phyloP scores from a whole-genome alignment of 1,284 basidiomycete genomes.

The Trichosporon sp. region DNA sequence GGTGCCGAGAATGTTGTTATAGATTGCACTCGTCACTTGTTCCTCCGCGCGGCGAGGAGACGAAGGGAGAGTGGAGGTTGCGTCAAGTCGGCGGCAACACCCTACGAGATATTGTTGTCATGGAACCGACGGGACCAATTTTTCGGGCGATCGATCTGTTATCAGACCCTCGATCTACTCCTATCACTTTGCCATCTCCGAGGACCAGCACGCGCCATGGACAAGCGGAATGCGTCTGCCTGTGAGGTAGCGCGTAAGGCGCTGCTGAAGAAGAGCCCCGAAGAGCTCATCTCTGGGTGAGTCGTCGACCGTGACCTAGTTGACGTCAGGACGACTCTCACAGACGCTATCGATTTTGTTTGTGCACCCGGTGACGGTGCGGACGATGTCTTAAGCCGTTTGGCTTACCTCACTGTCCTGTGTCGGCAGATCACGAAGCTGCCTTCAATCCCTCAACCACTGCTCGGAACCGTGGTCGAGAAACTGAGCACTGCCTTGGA shows the following conservation, averaged over 20 bases:
- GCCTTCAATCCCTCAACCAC: background rate
- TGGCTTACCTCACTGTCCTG: slow-evolving; percentile 9
- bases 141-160: slow-evolving; percentile 12
- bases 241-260: slow-evolving; percentile 36
- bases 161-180: slow-evolving; percentile 7
- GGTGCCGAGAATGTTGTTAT: background rate
- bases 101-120: slow-evolving; percentile 20
- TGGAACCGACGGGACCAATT: slow-evolving; percentile 20
- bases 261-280: slow-evolving; percentile 31
- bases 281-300: slow-evolving; percentile 36
- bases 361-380: background rate
- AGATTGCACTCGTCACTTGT: slow-evolving; percentile 1
- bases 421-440: slow-evolving; percentile 11
- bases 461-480: background rate
- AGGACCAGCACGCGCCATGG: slow-evolving; percentile 22
- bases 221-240: slow-evolving; percentile 21
- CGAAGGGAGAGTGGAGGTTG: slow-evolving; percentile 11
- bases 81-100: slow-evolving; percentile 12
- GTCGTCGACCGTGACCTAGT: background rate
- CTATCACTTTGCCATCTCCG: slow-evolving; percentile 6
- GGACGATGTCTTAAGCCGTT: background rate
- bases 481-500: background rate
- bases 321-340: slow-evolving; percentile 23
- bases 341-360: slow-evolving; percentile 24
- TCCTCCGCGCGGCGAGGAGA: background rate